Evolutionary conservation across 140 eudicot genomes (phyloP).

Genomic region (Bidens hawaiensis): DNA sequence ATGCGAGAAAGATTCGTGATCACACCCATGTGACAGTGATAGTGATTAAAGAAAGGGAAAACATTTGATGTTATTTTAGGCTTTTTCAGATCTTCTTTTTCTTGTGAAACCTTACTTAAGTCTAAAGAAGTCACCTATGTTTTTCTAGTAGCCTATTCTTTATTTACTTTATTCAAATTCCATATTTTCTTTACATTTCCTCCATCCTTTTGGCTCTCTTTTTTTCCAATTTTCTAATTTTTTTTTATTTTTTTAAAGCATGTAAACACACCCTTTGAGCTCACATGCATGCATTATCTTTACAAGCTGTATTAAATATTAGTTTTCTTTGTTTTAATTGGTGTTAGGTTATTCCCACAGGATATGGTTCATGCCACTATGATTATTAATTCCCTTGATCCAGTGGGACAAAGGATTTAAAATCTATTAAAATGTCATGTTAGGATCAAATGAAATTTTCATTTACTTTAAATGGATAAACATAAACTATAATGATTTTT

Average conservation of each 20-base stretch:
- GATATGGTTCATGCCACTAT: constrained; percentile 44
- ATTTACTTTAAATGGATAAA: constrained; percentile 1
- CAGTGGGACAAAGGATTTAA: not conserved
- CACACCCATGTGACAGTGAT: constrained; percentile 18
- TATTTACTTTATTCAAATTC: constrained; percentile 36
- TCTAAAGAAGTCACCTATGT: constrained; percentile 28
- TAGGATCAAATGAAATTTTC: not conserved
- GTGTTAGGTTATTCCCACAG: constrained; percentile 28
- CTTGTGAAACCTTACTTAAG: constrained; percentile 17
- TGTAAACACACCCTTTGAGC: constrained; percentile 14
- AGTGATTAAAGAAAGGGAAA: constrained; percentile 19
- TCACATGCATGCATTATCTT: constrained; percentile 29
- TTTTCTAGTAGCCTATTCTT: constrained; percentile 25
- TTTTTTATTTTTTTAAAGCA: constrained; percentile 17
- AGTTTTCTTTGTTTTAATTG: constrained; percentile 5
- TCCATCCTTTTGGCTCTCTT: constrained; percentile 25
- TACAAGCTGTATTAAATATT: constrained; percentile 30
- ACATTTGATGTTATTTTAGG: not conserved
- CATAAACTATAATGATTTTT: not conserved
- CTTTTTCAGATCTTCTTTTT: constrained; percentile 11
- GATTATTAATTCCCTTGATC: constrained; percentile 39
- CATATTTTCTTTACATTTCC: constrained; percentile 24
- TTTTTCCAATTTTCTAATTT: too few relatives aligned
- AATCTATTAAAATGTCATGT: not conserved
- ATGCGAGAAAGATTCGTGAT: constrained; percentile 12